Evolutionary conservation across 2,329 filamentous ascomycete species (phyloP).

Genomic region (Fusarium succisae): DNA sequence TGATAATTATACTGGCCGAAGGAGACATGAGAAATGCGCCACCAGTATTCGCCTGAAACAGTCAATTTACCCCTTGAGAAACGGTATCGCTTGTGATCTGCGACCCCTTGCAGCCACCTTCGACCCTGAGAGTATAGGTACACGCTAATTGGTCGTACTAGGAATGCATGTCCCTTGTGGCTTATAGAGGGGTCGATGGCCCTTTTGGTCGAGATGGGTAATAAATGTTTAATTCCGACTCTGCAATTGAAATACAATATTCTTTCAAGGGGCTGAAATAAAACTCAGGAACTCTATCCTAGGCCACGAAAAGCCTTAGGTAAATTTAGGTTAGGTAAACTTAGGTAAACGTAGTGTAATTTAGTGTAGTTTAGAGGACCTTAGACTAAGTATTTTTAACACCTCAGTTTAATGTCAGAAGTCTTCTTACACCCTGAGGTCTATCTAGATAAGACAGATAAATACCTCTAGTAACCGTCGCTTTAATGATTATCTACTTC

Average conservation of each 20-base stretch:
- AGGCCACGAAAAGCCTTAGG: too few relatives aligned
- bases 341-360: too few relatives aligned
- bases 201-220: not conserved
- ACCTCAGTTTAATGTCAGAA: too few relatives aligned
- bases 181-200: not conserved
- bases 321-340: too few relatives aligned
- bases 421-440: too few relatives aligned
- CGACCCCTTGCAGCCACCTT: not conserved
- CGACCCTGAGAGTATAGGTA: rapidly evolving
- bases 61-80: not conserved
- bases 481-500: not conserved
- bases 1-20: rapidly evolving
- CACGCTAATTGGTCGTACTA: not conserved
- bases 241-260: too few relatives aligned
- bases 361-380: too few relatives aligned
- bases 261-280: too few relatives aligned
- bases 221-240: not conserved
- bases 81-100: not conserved
- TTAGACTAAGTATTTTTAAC: too few relatives aligned
- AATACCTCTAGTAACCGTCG: not conserved
- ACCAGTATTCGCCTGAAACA: not conserved
- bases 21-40: rapidly evolving
- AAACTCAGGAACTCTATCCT: too few relatives aligned
- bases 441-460: not conserved
- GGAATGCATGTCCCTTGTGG: not conserved